phyloP scores from a whole-genome alignment of 768 basidiomycete genomes.

The Russula abietina region DNA sequence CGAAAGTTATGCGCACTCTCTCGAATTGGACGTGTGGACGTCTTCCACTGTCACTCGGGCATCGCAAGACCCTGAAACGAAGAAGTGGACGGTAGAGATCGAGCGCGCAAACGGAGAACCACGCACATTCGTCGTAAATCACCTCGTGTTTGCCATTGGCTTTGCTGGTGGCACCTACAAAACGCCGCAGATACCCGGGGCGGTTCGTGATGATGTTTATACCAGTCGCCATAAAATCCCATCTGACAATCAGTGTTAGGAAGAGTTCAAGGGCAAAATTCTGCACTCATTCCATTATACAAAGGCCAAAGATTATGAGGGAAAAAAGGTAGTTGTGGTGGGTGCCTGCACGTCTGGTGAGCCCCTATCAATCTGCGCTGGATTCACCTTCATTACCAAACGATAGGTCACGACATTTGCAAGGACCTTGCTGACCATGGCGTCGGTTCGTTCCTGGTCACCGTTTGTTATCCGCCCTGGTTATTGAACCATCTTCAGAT shows the following conservation, averaged over 20 bases:
- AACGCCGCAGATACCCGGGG: constrained; percentile 28
- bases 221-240: too few relatives aligned
- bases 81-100: constrained; percentile 24
- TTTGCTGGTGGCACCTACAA: constrained; percentile 32
- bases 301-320: constrained; percentile 30
- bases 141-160: constrained; percentile 34
- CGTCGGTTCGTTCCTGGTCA: constrained; percentile 19
- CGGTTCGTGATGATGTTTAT: constrained; percentile 1
- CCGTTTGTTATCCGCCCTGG: not conserved
- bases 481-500: constrained; percentile 16
- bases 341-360: constrained; percentile 33
- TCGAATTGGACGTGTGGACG: constrained; percentile 66
- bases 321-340: constrained; percentile 39
- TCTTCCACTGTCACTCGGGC: constrained; percentile 28
- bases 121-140: constrained; percentile 24
- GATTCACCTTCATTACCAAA: not conserved
- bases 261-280: constrained; percentile 33
- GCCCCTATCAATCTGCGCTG: not conserved
- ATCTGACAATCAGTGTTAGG: constrained; percentile 15
- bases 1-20: constrained; percentile 51
- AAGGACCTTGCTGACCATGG: constrained; percentile 30
- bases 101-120: constrained; percentile 14
- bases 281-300: constrained; percentile 33
- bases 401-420: constrained; percentile 32
- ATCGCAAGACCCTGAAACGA: constrained; percentile 22